A percentile compares a stretch with the other conserved stretches of the same genome.
These are phyloP conservation scores for Ramaria rubella DNA, from an alignment of 768 basidiomycete species.

Conservation along the genomic window DNA sequence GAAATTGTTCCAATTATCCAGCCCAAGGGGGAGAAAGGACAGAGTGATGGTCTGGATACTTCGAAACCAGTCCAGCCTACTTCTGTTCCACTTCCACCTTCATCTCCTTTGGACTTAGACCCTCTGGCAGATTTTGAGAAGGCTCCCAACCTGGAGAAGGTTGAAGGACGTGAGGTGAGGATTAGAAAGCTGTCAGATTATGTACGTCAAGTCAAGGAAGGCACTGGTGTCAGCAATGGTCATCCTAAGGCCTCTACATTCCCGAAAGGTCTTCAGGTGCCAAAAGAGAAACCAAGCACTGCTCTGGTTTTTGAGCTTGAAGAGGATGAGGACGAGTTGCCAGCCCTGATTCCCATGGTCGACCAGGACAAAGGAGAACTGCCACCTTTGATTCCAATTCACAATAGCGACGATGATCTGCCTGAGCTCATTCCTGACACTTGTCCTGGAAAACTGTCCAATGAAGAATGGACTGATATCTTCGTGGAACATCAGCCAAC, in stretches of 20 bases:
- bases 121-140: neutral
- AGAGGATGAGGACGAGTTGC: neutral
- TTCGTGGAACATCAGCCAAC: too few species aligned
- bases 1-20: neutral
- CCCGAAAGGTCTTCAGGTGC: conserved; percentile 12
- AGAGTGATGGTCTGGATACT: too few species aligned
- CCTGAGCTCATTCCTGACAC: too few species aligned
- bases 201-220: conserved; percentile 10
- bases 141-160: neutral
- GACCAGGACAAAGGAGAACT: neutral
- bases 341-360: neutral
- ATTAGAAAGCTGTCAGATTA: conserved; percentile 11
- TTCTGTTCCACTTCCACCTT: too few species aligned
- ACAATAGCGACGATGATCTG: too few species aligned
- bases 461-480: too few species aligned
- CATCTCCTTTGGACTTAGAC: conserved; percentile 3
- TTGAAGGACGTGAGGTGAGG: conserved; percentile 1
- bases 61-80: too few species aligned
- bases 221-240: conserved; percentile 10
- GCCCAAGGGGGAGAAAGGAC: too few species aligned
- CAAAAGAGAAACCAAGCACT: neutral
- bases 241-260: conserved; percentile 5
- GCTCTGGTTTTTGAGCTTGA: too few species aligned
- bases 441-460: too few species aligned
- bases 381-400: too few species aligned